phyloP scores from a whole-genome alignment of 495 filamentous ascomycete genomes.

The Trypethelium eluteriae region DNA sequence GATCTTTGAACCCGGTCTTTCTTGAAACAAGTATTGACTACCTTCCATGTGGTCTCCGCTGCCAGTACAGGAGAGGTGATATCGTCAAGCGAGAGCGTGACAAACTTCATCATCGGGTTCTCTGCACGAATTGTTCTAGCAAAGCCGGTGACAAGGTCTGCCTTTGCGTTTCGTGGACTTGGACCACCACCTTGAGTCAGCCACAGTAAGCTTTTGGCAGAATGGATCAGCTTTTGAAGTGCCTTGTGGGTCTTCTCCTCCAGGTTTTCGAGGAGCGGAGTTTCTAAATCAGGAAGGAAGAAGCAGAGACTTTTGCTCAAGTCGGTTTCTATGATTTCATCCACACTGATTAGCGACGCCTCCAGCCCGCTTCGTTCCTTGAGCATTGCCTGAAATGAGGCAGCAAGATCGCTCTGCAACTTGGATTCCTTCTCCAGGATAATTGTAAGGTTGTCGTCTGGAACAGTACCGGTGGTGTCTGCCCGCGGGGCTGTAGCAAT shows the following conservation, averaged over 20 bases:
- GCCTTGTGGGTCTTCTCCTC: not conserved
- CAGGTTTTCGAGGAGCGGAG: not conserved
- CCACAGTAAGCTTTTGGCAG: constrained; percentile 13
- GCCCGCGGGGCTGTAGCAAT: not conserved
- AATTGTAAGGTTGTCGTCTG: not conserved
- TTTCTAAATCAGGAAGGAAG: constrained; percentile 7
- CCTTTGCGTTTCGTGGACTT: constrained; percentile 10
- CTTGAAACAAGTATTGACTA: constrained; percentile 1
- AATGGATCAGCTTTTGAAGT: not conserved
- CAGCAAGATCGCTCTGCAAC: not conserved
- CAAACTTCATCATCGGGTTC: constrained; percentile 6
- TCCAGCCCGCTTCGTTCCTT: constrained; percentile 1
- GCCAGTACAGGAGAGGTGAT: not conserved
- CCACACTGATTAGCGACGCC: constrained; percentile 5
- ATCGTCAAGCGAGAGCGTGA: constrained; percentile 2
- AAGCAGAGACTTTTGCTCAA: constrained; percentile 14
- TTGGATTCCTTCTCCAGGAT: constrained; percentile 1
- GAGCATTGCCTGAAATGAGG: constrained; percentile 1
- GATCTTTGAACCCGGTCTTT: not conserved
- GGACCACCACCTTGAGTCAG: constrained; percentile 6
- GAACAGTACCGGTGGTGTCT: not conserved
- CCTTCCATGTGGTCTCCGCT: constrained; percentile 5
- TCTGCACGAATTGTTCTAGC: constrained; percentile 8
- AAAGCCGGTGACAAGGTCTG: constrained; percentile 10
- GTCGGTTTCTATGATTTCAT: constrained; percentile 1